These are phyloP conservation scores for Trametes cubensis DNA, from an alignment of 768 basidiomycete genomes.

Conservation along the genomic window DNA sequence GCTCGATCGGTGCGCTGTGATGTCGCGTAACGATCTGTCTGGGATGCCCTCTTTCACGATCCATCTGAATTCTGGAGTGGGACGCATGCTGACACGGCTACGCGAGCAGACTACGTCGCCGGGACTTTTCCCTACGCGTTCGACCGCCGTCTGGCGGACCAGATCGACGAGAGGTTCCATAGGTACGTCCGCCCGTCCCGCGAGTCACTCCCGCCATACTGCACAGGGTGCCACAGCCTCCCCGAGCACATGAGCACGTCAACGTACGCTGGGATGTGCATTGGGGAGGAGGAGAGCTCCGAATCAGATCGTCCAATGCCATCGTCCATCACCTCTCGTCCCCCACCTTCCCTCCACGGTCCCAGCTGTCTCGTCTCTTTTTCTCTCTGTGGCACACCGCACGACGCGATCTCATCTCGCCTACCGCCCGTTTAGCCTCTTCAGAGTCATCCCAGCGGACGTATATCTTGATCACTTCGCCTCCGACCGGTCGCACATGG, in stretches of 20 bases:
- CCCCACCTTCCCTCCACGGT: background rate
- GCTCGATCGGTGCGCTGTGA: constrained; percentile 1
- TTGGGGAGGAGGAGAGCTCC: background rate
- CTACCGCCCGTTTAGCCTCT: constrained; percentile 45
- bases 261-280: too few relatives aligned
- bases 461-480: constrained; percentile 63
- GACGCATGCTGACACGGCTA: background rate
- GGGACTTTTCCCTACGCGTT: constrained; percentile 35
- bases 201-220: background rate
- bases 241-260: background rate
- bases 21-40: background rate
- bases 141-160: constrained; percentile 9
- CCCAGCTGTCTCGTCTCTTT: background rate
- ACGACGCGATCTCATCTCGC: constrained; percentile 3
- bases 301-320: constrained; percentile 10
- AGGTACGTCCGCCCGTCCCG: constrained; percentile 20
- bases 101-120: constrained; percentile 33
- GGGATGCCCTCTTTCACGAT: too few relatives aligned
- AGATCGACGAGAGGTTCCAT: constrained; percentile 22
- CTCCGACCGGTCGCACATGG: constrained; percentile 80
- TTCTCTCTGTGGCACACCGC: background rate
- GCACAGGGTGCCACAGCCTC: background rate
- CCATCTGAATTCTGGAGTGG: background rate
- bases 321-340: background rate
- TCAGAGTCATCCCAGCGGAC: constrained; percentile 59